phyloP scores from a whole-genome alignment of 73 alveolate genomes.

The Paramecium bursaria region DNA sequence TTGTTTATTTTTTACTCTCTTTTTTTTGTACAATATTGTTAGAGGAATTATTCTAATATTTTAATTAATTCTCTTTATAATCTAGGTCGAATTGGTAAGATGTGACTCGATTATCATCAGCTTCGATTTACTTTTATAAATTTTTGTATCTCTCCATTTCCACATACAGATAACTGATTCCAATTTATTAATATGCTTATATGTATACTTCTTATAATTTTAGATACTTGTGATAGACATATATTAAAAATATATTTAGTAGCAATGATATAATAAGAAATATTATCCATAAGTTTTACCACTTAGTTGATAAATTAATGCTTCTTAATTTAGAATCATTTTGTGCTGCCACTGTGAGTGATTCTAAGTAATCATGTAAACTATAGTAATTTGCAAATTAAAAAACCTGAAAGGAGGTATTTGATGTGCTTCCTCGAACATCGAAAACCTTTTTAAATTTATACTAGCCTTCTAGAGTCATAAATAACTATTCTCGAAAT shows the following conservation, averaged over 20 bases:
- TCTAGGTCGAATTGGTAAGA: conserved; percentile 1
- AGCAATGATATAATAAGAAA: background rate
- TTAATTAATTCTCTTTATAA: conserved; percentile 15
- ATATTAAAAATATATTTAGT: background rate
- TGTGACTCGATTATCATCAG: background rate
- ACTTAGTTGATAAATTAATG: background rate
- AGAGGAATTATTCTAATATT: too few species aligned
- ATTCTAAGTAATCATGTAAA: conserved; percentile 16
- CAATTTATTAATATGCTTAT: background rate
- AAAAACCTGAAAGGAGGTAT: background rate
- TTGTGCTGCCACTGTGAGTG: background rate
- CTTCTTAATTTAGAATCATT: background rate
- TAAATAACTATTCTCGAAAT: background rate
- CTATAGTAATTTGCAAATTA: conserved; percentile 46
- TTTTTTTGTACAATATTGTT: background rate
- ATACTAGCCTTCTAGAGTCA: background rate
- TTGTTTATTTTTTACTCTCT: background rate
- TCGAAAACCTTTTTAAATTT: conserved; percentile 1
- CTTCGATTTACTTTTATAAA: background rate
- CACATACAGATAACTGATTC: background rate
- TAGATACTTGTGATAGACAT: background rate
- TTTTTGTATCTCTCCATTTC: conserved; percentile 13
- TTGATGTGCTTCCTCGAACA: background rate
- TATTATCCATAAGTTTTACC: background rate
- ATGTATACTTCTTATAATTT: background rate